phyloP scores from a whole-genome alignment of 805 yeast species.

The Sungouiella blattae region DNA sequence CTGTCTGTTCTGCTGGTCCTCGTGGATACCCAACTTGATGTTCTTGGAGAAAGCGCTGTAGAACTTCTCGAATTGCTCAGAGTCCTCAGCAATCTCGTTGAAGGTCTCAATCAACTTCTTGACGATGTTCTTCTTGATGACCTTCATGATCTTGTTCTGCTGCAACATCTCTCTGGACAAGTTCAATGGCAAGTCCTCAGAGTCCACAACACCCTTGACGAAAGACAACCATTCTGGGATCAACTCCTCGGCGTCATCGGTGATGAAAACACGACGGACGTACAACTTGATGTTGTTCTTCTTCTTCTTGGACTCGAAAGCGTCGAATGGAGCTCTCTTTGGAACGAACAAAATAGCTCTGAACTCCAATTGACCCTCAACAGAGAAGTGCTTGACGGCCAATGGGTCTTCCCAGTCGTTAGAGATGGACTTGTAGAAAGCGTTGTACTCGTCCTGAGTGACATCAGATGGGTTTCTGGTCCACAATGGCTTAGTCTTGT shows the following conservation, averaged over 20 bases:
- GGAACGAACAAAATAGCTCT: slow-evolving; percentile 97
- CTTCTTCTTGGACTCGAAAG: slow-evolving; percentile 98
- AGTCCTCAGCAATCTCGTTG: slow-evolving; percentile 98
- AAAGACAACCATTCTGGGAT: slow-evolving; percentile 98
- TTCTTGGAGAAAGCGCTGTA: slow-evolving; percentile 97
- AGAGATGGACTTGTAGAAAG: slow-evolving; percentile 98
- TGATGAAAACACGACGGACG: slow-evolving; percentile 98
- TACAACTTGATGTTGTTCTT: slow-evolving; percentile 97
- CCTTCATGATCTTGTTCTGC: slow-evolving; percentile 99
- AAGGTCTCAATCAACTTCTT: slow-evolving; percentile 98
- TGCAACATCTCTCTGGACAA: slow-evolving; percentile 99
- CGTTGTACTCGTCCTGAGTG: slow-evolving; percentile 96
- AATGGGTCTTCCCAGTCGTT: slow-evolving; percentile 99
- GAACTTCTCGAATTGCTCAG: slow-evolving; percentile 97
- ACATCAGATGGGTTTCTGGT: slow-evolving; percentile 98
- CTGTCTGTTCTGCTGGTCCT: slow-evolving; percentile 95
- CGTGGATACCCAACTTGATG: slow-evolving; percentile 98
- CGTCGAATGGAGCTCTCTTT: slow-evolving; percentile 98
- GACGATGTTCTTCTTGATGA: slow-evolving; percentile 97
- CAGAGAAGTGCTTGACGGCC: slow-evolving; percentile 99
- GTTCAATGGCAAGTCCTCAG: slow-evolving; percentile 99
- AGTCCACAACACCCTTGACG: slow-evolving; percentile 98
- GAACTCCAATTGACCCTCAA: slow-evolving; percentile 99
- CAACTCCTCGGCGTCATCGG: slow-evolving; percentile 98
- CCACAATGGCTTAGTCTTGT: slow-evolving; percentile 99